Base-by-base conservation (phyloP, 345 rosid species). In the Syzygium aqueum region DNA sequence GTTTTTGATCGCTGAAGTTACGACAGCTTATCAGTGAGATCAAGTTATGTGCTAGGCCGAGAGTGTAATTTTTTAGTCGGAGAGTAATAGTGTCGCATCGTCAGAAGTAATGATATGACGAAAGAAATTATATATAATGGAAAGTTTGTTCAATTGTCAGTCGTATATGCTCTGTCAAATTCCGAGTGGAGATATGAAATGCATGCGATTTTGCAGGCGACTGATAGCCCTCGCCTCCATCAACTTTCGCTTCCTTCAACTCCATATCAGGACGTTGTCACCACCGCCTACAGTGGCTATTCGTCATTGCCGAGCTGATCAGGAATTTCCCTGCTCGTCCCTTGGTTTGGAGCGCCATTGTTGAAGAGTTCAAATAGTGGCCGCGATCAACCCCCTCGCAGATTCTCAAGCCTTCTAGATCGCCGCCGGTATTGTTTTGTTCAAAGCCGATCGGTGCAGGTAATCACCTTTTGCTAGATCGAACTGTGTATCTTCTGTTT, bases 151-250 rank as follows among this genome's bases (percentile, higher is more conserved):
- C 86, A 19, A 57, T 16, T 46, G 77, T 65, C 43, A 19, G 43
- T 65, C 77, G 46, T 6, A 2, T 65, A 15, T 65, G 77, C 77
- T 65, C 43, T 30, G 43, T 30, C 6, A 30, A 33, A 33, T 65
- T 16, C 22, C 43, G 77, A 65, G 43, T 30, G 6, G 2, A 57
- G 22, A 52, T 9, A 17, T 46, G 53, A 25, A 11, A 27, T 11
- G 22, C 51, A 10, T 57, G 59, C 21, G 54, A 13, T 83, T 30
- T 49, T 67, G 85, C 90, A 95, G 96, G 94, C 98, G 50, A 57
- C 63, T 10, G 28, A 25, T 11, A 57, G 28, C 11, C 59, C 59
- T 54, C 22, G 27, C 23, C 59, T 54, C 59, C 59, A 54, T 0
- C 59, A 22, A 22, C 59, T 54, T 54, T 54, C 59, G 59, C 59